Percentiles rank a stretch among this genome's conserved stretches.
These are phyloP conservation scores for Penicillium herquei DNA, from an alignment of 495 filamentous ascomycete genomes.

Conservation along the genomic window DNA sequence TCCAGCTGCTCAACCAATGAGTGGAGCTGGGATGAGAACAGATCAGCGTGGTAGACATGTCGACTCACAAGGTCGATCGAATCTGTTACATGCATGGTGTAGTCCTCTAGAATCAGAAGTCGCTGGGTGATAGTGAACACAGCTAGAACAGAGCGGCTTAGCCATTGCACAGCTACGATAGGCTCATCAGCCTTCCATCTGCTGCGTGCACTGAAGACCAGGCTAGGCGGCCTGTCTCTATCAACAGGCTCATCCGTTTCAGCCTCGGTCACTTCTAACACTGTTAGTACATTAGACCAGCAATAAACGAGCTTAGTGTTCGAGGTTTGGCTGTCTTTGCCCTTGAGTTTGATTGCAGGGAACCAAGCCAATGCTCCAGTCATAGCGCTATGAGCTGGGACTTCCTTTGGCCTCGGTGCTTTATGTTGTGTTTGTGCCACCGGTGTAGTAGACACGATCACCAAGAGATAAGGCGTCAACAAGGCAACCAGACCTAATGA, in stretches of 20 bases:
- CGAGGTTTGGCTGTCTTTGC: conserved; percentile 52
- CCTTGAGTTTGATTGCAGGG: conserved; percentile 88
- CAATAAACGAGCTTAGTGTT: conserved; percentile 87
- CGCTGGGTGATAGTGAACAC: conserved; percentile 92
- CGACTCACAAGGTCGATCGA: conserved; percentile 89
- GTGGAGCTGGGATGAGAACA: conserved; percentile 82
- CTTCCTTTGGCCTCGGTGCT: conserved; percentile 81
- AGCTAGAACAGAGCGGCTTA: conserved; percentile 88
- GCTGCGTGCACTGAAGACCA: conserved; percentile 79
- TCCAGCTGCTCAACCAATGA: conserved; percentile 83
- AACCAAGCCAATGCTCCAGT: conserved; percentile 97
- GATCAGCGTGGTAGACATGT: conserved; percentile 86
- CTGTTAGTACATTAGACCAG: conserved; percentile 94
- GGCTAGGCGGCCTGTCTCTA: conserved; percentile 64
- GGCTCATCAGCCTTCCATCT: conserved; percentile 93
- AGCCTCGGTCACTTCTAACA: conserved; percentile 79
- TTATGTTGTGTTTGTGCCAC: conserved; percentile 96
- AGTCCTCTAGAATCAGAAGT: conserved; percentile 88
- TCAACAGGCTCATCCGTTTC: conserved; percentile 61
- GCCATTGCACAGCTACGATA: conserved; percentile 95
- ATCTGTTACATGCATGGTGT: conserved; percentile 83
- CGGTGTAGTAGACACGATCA: conserved; percentile 95
- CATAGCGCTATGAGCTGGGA: conserved; percentile 83
- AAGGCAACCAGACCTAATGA: conserved; percentile 89
- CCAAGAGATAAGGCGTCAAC: conserved; percentile 91